A percentile compares a stretch with the other conserved stretches of the same genome.
These are phyloP conservation scores for Tilletia walkeri DNA, from an alignment of 1,284 basidiomycete species.

Conservation along the genomic window DNA sequence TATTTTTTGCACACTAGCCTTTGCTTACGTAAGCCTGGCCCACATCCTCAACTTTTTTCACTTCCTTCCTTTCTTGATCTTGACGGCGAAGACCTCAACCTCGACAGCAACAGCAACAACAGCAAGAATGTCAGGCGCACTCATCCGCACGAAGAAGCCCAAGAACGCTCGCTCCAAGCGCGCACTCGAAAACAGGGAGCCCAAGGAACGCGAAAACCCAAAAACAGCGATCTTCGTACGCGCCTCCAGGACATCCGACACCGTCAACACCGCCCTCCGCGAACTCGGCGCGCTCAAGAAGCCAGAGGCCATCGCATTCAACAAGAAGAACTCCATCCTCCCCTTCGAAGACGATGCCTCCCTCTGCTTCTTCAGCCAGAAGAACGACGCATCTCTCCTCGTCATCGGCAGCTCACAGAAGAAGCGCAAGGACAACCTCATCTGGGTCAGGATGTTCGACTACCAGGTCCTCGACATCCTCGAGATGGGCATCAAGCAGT, in stretches of 20 bases:
- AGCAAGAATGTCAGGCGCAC: conserved; percentile 19
- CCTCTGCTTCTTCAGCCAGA: conserved; percentile 91
- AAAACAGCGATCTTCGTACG: conserved; percentile 83
- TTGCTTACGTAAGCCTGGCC: too few relatives aligned
- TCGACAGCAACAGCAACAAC: neutral
- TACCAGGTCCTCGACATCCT: conserved; percentile 87
- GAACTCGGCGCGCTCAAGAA: conserved; percentile 61
- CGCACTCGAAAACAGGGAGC: conserved; percentile 78
- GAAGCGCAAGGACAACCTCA: conserved; percentile 85
- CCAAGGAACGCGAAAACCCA: conserved; percentile 79
- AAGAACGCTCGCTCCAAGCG: conserved; percentile 97
- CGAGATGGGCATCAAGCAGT: conserved; percentile 82
- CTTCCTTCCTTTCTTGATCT: neutral
- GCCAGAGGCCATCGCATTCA: conserved; percentile 77
- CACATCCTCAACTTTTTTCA: too few relatives aligned
- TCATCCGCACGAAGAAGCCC: conserved; percentile 65
- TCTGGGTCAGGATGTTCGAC: conserved; percentile 84
- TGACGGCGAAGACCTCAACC: neutral
- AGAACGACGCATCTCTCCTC: conserved; percentile 93
- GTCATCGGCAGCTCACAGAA: conserved; percentile 88
- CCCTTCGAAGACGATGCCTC: conserved; percentile 76
- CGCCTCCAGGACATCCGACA: conserved; percentile 79
- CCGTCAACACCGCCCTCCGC: conserved; percentile 76
- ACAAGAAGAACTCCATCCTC: conserved; percentile 86
- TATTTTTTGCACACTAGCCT: neutral